Conservation (phyloP, 345 rosid species). For the Melaleuca quinquenervia region DNA sequence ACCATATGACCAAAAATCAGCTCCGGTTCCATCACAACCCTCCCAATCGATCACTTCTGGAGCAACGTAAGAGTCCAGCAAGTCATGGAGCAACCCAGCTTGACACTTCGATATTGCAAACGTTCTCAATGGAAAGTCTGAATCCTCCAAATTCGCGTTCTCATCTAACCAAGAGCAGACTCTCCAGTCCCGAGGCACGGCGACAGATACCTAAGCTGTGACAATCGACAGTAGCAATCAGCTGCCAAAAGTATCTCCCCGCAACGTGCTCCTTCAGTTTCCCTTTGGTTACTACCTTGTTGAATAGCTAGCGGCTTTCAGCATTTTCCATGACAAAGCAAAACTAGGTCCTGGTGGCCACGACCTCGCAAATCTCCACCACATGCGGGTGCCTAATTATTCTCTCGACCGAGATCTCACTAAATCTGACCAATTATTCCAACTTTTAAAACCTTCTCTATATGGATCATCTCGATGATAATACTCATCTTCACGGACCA, state of each 20-base stretch:
- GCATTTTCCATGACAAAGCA: conserved; percentile 81
- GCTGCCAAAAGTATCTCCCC: conserved; percentile 63
- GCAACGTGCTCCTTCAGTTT: conserved; percentile 51
- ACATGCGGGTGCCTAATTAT: conserved; percentile 60
- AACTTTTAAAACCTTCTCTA: conserved; percentile 49
- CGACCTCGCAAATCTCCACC: conserved; percentile 69
- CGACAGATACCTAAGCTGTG: conserved; percentile 69
- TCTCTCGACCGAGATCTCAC: conserved; percentile 62
- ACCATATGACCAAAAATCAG: conserved; percentile 26
- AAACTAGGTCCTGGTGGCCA: conserved; percentile 73
- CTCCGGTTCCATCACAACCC: conserved; percentile 28
- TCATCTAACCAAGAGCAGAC: conserved; percentile 69
- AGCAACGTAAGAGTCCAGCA: conserved; percentile 22
- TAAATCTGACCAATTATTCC: conserved; percentile 73
- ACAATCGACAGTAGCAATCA: conserved; percentile 61
- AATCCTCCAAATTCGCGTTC: conserved; percentile 52
- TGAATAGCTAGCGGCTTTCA: conserved; percentile 73
- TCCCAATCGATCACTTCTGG: conserved; percentile 16
- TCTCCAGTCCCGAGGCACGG: conserved; percentile 62
- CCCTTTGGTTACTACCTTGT: conserved; percentile 58
- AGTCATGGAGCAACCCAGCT: conserved; percentile 39
- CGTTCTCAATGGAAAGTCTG: conserved; percentile 63
- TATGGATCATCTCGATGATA: conserved; percentile 65
- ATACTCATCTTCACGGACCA: conserved; percentile 11
- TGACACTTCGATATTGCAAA: conserved; percentile 47